A percentile compares a stretch with the other conserved stretches of the same genome.
phyloP scores from a whole-genome alignment of 1,284 basidiomycete genomes.

The Neotropicomus parvogracilis region DNA sequence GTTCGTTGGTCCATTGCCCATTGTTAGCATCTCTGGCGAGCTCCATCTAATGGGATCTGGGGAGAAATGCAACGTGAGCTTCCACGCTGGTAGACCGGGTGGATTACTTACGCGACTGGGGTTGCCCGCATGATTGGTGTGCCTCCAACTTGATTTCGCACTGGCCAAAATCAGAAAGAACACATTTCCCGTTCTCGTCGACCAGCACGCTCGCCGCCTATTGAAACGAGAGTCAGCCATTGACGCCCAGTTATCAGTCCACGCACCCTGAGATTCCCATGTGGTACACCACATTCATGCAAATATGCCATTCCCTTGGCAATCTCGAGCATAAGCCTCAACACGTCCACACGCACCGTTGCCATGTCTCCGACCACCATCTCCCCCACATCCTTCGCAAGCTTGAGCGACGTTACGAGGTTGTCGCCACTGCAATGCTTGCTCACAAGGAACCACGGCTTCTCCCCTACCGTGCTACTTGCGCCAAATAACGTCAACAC shows the following conservation, averaged over 20 bases:
- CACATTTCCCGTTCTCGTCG: slow-evolving; percentile 58
- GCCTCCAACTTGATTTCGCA: slow-evolving; percentile 73
- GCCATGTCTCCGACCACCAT: not conserved
- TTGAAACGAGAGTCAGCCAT: not conserved
- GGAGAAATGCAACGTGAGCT: slow-evolving; percentile 18
- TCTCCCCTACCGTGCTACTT: slow-evolving; percentile 52
- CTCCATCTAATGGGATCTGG: slow-evolving; percentile 69
- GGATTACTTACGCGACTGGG: slow-evolving; percentile 49
- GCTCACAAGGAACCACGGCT: slow-evolving; percentile 69
- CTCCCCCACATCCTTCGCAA: slow-evolving; percentile 4
- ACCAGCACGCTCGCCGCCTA: slow-evolving; percentile 74
- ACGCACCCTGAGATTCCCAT: slow-evolving; percentile 67
- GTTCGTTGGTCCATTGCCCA: slow-evolving; percentile 59
- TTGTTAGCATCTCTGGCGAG: slow-evolving; percentile 66
- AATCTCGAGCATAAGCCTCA: slow-evolving; percentile 65
- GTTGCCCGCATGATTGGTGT: slow-evolving; percentile 52
- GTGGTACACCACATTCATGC: slow-evolving; percentile 59
- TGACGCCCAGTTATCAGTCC: not conserved
- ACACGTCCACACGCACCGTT: slow-evolving; percentile 39
- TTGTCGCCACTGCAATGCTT: slow-evolving; percentile 52
- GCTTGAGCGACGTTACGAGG: slow-evolving; percentile 39
- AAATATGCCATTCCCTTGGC: slow-evolving; percentile 76
- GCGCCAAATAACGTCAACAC: slow-evolving; percentile 58
- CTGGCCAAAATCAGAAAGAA: slow-evolving; percentile 78
- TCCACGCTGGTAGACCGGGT: not conserved